phyloP scores from a whole-genome alignment of 1,284 basidiomycete genomes.

The Takashimella koratensis region DNA sequence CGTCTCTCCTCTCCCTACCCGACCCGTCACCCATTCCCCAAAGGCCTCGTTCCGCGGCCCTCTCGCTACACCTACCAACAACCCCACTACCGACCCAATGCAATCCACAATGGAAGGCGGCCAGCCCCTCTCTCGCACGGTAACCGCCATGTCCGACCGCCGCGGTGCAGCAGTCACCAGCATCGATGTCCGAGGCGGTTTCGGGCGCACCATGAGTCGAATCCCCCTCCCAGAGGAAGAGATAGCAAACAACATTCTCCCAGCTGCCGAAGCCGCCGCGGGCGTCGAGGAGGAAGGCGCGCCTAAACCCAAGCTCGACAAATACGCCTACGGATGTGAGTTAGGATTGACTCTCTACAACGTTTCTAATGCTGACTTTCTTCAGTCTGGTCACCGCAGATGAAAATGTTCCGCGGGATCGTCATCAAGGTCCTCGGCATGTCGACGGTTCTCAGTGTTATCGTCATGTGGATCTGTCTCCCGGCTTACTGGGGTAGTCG shows the following conservation, averaged over 20 bases:
- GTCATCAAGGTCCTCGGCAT: conserved; percentile 35
- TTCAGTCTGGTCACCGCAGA: conserved; percentile 33
- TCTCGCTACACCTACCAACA: no score
- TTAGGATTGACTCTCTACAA: conserved; percentile 1
- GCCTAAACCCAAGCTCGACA: conserved; percentile 11
- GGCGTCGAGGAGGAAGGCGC: background rate
- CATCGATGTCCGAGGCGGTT: background rate
- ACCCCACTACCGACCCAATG: no score
- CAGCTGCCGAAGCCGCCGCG: background rate
- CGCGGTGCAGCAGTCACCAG: background rate
- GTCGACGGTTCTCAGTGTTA: conserved; percentile 26
- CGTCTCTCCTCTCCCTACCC: no score
- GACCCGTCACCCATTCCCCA: background rate
- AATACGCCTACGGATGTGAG: conserved; percentile 23
- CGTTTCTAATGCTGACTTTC: background rate
- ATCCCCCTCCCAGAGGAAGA: background rate
- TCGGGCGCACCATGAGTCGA: background rate
- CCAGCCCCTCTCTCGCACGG: background rate
- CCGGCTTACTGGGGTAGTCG: conserved; percentile 53
- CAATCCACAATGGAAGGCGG: no score
- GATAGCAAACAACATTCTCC: background rate
- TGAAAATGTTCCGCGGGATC: conserved; percentile 30
- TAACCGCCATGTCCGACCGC: background rate
- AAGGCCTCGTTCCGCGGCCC: no score
- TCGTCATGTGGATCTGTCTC: conserved; percentile 44